Base-by-base conservation (phyloP, 2,329 filamentous ascomycete genomes). In the Magnaporthales sp. region DNA sequence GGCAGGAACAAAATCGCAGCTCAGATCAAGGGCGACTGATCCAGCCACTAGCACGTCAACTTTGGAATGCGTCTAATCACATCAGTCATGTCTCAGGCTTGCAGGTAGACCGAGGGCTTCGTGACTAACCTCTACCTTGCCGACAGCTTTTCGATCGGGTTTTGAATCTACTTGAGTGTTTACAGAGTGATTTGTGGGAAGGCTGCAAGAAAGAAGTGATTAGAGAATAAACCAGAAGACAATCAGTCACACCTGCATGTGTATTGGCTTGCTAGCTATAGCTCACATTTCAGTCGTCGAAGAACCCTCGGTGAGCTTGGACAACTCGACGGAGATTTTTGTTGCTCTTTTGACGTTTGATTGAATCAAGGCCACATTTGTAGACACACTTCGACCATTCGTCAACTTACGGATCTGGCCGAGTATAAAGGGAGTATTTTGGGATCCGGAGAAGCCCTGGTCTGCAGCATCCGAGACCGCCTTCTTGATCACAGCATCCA, bases 11-110 rank as follows among this genome's bases (percentile, higher is more conserved):
- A 89, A 95, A 75, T 97, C 91, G 80, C 94, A 97, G 70, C 89
- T 90, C 46, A 95, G 81, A 76, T 98, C 94, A 69, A 97, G 83
- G 19, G 94, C 94, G 31, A 98, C 85, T 13, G 92, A 92, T n/a
- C 93, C 94, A 65, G 93, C 91, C 60, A 97, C 92, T 30, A 97
- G 79, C n/a, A 97, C 84, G 70, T 93, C 88, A 38, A 62, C 31
- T 26, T 29, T 26, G 60, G 60, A 22, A 9, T 51, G 30, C 6
- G 32, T 64, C 62, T 64, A 58, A 22, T 24, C 13, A 58, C 54
- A 58, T 58, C 54, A 58, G 54, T 22, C 11, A 58, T 58, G n/a
- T 11, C 3, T 26, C n/a, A n/a, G 54, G n/a, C 24, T 26, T 26
- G 22, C 54, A 26, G 2, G 13, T 15, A 26, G 54, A 26, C 24